phyloP scores from a whole-genome alignment of 352 stramenopile species.

The Pythium sp. region DNA sequence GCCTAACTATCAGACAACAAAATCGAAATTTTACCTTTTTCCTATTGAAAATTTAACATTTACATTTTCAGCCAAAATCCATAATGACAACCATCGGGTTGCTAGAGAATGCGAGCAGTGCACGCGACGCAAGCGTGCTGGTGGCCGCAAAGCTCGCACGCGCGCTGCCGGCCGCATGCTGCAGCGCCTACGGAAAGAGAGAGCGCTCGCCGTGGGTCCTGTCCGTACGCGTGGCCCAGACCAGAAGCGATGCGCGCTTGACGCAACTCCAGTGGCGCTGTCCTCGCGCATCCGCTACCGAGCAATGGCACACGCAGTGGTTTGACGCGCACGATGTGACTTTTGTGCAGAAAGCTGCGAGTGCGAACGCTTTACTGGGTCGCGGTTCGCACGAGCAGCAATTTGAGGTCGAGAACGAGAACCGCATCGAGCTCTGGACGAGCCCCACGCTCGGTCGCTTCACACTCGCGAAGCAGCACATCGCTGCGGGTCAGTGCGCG shows the following conservation, averaged over 20 bases:
- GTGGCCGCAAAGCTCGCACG: slow-evolving; percentile 3
- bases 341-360: slow-evolving; percentile 5
- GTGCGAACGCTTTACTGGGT: slow-evolving; percentile 15
- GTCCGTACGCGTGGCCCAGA: neutral
- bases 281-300: neutral
- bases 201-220: slow-evolving; percentile 3
- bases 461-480: slow-evolving; percentile 23
- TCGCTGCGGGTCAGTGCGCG: slow-evolving; percentile 27
- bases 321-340: slow-evolving; percentile 13
- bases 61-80: neutral
- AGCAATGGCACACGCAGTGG: slow-evolving; percentile 21
- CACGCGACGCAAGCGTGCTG: neutral
- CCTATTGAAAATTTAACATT: neutral
- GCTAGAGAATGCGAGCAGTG: neutral
- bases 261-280: slow-evolving; percentile 9
- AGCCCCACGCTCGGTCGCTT: slow-evolving; percentile 31
- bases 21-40: neutral
- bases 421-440: slow-evolving; percentile 20
- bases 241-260: neutral
- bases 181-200: neutral
- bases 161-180: slow-evolving; percentile 7
- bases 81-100: neutral
- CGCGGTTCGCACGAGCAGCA: slow-evolving; percentile 19
- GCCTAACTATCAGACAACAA: too few species aligned
- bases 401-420: slow-evolving; percentile 22